These are phyloP conservation scores for Gnetum montanum DNA, from an alignment of 75 land plant genomes.

Conservation along the genomic window DNA sequence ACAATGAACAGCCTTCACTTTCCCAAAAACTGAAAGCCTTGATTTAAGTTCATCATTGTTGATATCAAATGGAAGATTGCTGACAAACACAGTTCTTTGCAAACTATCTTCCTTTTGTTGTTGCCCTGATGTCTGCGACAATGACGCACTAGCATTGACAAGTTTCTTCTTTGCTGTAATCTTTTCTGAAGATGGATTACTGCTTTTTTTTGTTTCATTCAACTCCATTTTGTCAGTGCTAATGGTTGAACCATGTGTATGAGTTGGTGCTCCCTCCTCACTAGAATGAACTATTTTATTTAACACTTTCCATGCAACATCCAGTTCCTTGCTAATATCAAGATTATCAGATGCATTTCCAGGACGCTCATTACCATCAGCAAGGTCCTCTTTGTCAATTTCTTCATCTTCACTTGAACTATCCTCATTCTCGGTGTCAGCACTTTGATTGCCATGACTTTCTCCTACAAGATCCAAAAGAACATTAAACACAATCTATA, in stretches of 20 bases:
- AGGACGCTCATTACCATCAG: background rate
- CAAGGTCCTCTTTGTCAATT: constrained; percentile 9
- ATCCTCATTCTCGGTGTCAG: constrained; percentile 26
- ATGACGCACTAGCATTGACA: background rate
- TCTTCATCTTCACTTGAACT: constrained; percentile 32
- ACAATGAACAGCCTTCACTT: constrained; percentile 63
- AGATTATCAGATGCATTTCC: background rate
- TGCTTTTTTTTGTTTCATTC: constrained; percentile 2
- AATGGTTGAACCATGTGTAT: background rate
- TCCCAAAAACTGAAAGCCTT: constrained; percentile 72
- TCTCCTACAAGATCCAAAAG: background rate
- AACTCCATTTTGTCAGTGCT: background rate
- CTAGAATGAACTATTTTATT: constrained; percentile 44
- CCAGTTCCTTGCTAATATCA: constrained; percentile 31
- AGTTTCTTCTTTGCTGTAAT: constrained; percentile 2
- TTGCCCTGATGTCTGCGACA: background rate
- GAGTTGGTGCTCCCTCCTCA: constrained; percentile 3
- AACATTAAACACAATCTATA: background rate
- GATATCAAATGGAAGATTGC: constrained; percentile 78
- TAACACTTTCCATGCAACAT: constrained; percentile 58
- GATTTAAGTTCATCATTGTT: constrained; percentile 58
- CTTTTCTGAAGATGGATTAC: no score
- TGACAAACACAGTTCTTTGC: constrained; percentile 63
- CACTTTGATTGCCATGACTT: constrained; percentile 2
- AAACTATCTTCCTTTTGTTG: constrained; percentile 39